These are phyloP conservation scores for Aechmea fasciata DNA, from an alignment of 176 grass and related monocot genomes.

Conservation along the genomic window DNA sequence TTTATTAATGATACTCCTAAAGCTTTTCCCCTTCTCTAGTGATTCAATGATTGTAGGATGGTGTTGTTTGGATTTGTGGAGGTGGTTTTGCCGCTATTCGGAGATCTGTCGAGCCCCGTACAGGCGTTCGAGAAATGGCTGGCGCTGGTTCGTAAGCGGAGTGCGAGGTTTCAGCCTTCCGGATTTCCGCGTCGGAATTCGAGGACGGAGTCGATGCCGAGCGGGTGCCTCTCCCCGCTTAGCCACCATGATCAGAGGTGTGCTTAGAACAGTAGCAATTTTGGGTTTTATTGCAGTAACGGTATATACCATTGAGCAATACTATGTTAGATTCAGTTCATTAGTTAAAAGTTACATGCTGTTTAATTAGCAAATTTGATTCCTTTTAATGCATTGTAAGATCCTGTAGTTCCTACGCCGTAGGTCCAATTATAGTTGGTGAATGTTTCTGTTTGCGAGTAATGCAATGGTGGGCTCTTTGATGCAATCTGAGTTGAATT, in stretches of 20 bases:
- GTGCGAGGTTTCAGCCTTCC: slow-evolving; percentile 54
- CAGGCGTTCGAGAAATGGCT: slow-evolving; percentile 86
- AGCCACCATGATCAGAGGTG: slow-evolving; percentile 42
- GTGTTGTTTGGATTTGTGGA: slow-evolving; percentile 15
- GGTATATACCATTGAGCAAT: too few relatives aligned
- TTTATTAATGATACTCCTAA: neutral
- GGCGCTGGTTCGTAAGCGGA: slow-evolving; percentile 64
- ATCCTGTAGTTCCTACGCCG: too few relatives aligned
- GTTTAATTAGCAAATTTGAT: too few relatives aligned
- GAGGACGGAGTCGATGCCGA: slow-evolving; percentile 63
- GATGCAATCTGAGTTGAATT: too few relatives aligned
- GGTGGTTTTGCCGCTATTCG: slow-evolving; percentile 75
- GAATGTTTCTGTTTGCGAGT: too few relatives aligned
- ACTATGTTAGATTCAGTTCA: too few relatives aligned
- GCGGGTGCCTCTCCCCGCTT: slow-evolving; percentile 48
- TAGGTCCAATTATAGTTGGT: too few relatives aligned
- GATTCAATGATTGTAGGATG: neutral
- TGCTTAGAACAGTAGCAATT: neutral
- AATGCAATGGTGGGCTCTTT: too few relatives aligned
- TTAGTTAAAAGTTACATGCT: too few relatives aligned
- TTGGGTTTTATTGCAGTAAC: neutral
- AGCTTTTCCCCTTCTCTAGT: neutral
- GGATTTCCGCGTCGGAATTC: slow-evolving; percentile 53
- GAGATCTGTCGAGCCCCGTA: slow-evolving; percentile 39
- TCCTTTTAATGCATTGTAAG: too few relatives aligned